Base-by-base conservation (phyloP, 305 asterid genomes). In the Fraxinus greggii region DNA sequence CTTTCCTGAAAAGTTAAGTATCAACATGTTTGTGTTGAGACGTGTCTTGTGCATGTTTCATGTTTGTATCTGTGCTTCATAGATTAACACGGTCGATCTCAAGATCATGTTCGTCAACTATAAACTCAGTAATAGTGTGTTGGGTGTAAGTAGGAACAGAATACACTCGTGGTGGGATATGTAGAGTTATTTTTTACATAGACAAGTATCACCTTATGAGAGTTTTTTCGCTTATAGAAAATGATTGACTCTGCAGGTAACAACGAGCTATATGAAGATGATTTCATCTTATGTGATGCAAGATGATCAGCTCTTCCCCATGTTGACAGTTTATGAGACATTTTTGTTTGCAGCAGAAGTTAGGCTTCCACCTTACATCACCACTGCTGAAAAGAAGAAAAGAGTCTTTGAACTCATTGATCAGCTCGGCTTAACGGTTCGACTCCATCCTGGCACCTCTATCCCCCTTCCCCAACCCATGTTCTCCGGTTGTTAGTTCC, bases 321-420 rank as follows among this genome's bases (percentile, higher is more conserved):
- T 93, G 98, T 42, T 94, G 76, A 94, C 98, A 31, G 98, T 93
- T 38, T 87, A 83, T 29, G 98, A 94, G 92, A 92, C 97, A 0
- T 89, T 94, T 87, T 88, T 93, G 97, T 94, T 94, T 82, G 97
- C 98, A 42, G 98, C 97, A 33, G 97, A 94, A 80, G 93, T 93
- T 0, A 88, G 98, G 92, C 97, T 93, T 80, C 94, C 98, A 7
- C 97, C 97, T 9, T 91, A 97, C 0, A 77, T 94, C 54, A 88
- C 98, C 81, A 86, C 92, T 0, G 82, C 88, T 1, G 97, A 93
- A 78, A 93, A 94, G 93, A 93, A 88, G 90, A 89, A 88, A 63
- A 75, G 97, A 84, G 97, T 91, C 61, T 15, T 88, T 17, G 95
- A 93, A 85, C 95, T 94, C 40, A 87, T 94, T 31, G 90, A 90